A percentile compares a stretch with the other conserved stretches of the same genome.
phyloP scores from a whole-genome alignment of 768 basidiomycete genomes.

The Filobasidium floriforme region DNA sequence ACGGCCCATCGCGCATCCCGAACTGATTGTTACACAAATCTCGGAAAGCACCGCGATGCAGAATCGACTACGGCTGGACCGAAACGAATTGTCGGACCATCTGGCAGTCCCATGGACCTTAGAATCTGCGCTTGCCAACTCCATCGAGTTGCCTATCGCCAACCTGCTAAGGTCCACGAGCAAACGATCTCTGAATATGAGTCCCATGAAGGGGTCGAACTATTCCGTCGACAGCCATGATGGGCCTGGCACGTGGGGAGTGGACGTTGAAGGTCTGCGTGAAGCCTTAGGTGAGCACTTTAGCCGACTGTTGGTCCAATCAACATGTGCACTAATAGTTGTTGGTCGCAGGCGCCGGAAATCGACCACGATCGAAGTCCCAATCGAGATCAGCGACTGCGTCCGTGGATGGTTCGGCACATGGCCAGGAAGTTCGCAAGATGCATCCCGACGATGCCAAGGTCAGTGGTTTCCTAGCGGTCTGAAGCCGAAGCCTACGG shows the following conservation, averaged over 20 bases:
- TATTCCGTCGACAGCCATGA: constrained; percentile 12
- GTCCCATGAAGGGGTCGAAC: constrained; percentile 2
- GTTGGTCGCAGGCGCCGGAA: not conserved
- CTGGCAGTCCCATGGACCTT: constrained; percentile 59
- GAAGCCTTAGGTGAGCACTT: constrained; percentile 58
- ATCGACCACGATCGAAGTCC: constrained; percentile 3
- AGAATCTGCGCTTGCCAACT: constrained; percentile 64
- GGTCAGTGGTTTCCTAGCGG: not conserved
- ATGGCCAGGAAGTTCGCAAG: constrained; percentile 6
- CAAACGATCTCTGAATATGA: constrained; percentile 14
- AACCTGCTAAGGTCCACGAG: constrained; percentile 40
- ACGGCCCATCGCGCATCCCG: constrained; percentile 51
- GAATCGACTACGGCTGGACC: constrained; percentile 52
- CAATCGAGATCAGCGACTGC: not conserved
- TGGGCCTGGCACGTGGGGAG: constrained; percentile 49
- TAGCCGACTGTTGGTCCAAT: no score
- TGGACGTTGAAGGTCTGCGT: constrained; percentile 79
- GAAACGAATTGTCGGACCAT: constrained; percentile 1
- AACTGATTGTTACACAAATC: constrained; percentile 56
- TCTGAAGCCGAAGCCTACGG: not conserved
- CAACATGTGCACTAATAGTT: not conserved
- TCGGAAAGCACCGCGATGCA: constrained; percentile 54
- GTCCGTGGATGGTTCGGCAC: not conserved
- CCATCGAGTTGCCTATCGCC: constrained; percentile 46
- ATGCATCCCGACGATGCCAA: constrained; percentile 17